These are phyloP conservation scores for Metschnikowia continentalis DNA, from an alignment of 805 yeast species.

Conservation along the genomic window DNA sequence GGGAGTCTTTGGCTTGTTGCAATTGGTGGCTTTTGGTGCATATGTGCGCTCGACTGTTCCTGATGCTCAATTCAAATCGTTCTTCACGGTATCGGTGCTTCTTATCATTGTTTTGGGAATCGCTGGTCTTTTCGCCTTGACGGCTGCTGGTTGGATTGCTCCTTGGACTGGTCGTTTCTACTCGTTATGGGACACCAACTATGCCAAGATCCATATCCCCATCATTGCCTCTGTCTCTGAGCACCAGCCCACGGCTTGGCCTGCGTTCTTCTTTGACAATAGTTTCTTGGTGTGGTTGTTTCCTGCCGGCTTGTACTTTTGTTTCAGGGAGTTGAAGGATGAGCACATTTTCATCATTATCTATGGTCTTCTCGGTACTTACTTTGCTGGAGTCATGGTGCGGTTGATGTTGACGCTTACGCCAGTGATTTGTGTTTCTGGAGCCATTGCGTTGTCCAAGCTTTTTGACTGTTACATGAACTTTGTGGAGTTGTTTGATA, in stretches of 20 bases:
- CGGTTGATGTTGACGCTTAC: slow-evolving; percentile 95
- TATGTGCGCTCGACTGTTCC: slow-evolving; percentile 74
- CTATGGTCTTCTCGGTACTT: slow-evolving; percentile 89
- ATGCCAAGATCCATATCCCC: slow-evolving; percentile 97
- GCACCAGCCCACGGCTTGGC: slow-evolving; percentile 99
- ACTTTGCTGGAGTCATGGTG: slow-evolving; percentile 99
- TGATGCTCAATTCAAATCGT: slow-evolving; percentile 64
- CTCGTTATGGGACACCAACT: slow-evolving; percentile 95
- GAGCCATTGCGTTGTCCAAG: slow-evolving; percentile 83
- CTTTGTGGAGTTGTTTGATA: slow-evolving; percentile 41
- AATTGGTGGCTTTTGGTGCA: slow-evolving; percentile 81
- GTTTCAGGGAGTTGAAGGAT: slow-evolving; percentile 83
- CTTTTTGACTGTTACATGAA: slow-evolving; percentile 79
- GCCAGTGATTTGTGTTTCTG: slow-evolving; percentile 91
- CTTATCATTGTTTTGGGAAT: slow-evolving; percentile 61
- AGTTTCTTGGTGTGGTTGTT: slow-evolving; percentile 93
- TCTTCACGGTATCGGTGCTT: slow-evolving; percentile 56
- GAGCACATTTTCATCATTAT: slow-evolving; percentile 92
- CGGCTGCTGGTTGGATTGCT: slow-evolving; percentile 90
- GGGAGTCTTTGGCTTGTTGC: slow-evolving; percentile 94
- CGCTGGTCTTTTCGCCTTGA: slow-evolving; percentile 68
- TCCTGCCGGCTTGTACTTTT: slow-evolving; percentile 93
- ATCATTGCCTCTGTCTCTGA: slow-evolving; percentile 98
- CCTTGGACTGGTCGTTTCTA: slow-evolving; percentile 99
- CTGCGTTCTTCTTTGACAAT: slow-evolving; percentile 92